Evolutionary conservation across 805 yeast genomes (phyloP), one percentile per base, ranked within the genome.

Genomic region (Metschnikowia matae): DNA sequence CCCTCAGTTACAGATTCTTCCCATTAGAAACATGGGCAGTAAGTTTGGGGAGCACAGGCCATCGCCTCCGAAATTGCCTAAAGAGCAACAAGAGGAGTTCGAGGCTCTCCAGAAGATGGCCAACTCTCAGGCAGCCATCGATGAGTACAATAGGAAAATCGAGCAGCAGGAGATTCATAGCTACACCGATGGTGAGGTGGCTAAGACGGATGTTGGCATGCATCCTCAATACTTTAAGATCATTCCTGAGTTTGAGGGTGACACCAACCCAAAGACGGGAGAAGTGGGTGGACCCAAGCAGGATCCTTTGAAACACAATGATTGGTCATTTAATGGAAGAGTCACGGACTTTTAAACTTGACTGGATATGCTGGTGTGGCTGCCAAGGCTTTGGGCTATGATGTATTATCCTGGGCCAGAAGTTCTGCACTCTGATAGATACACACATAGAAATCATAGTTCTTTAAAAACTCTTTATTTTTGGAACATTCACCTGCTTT

Each of bases 271-370:
- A 0, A 79, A 74, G 51, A 94, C 99, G 0, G 99, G 99, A 3
- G 99, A 94, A 69, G 76, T 85, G 20, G 96, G 96, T 44, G 99
- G 99, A 0, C 99, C 99, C 23, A 94, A 94, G 63, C 98, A 94
- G 67, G 97, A 94, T 63, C 99, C 99, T 0, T 75, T 89, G 55
- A 82, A 83, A 60, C 92, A 89, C 60, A 68, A 67, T 46, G 98
- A 91, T 61, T 94, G 95, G 81, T 85, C 97, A 7, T 94, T 85
- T 67, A 92, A 94, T 63, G 99, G 99, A 0, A 81, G 98, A 64
- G 97, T 89, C 31, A 92, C 98, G 1, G 99, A 94, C 66, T 94
- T 94, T 62, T 94, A 58, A 34, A 6, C 18, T 21, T 23, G 29
- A 23, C 17, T 23, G 37, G 38, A 18, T 20, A 14, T 32, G 18